Base-by-base conservation (phyloP, 75 land plant species). In the Selaginella tamariscina region DNA sequence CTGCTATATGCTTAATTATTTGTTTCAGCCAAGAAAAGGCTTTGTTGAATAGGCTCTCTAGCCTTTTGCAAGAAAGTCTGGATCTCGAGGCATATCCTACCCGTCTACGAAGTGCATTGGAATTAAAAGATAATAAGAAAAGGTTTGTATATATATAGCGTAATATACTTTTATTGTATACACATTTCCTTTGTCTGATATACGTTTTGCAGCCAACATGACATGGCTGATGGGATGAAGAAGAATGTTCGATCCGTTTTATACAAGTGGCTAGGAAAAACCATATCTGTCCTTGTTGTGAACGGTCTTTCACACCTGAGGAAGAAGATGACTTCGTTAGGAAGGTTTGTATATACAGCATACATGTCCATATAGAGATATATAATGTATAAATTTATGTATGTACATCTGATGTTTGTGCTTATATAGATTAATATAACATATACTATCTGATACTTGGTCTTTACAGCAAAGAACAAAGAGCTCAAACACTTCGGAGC, bases 211-310 rank as follows among this genome's bases (percentile, higher is more conserved):
- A 93, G 98, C 74, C 81, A 93, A 31, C 92, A 86, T 72, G 84
- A 85, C 70, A 81, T 89, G 77, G 89, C 98, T 31, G 85, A 82
- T 79, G 98, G 96, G 1, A 89, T 94, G 91, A 44, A 82, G 63
- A n/a, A 76, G 80, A 65, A 85, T 94, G 86, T 94, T 84, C 78
- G 86, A 87, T 29, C 98, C 98, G 27, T 89, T 89, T 81, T 88
- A 85, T n/a, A 74, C 80, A 77, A 76, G 82, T 89, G 65, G 98
- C 96, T n/a, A 87, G 98, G 67, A 81, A 75, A 66, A 82, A 81
- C 70, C 98, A 89, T 82, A 69, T 81, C 28, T 94, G 98, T 65
- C 98, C 98, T 8, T 89, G 96, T 71, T 94, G 98, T 79, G 98
- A 94, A 69, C 88, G 98, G 29, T 78, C 86, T 24, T 94, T 94